Evolutionary conservation across 768 basidiomycete genomes (phyloP), one percentile per base, ranked within the genome.

Genomic region (Suillus sp.): DNA sequence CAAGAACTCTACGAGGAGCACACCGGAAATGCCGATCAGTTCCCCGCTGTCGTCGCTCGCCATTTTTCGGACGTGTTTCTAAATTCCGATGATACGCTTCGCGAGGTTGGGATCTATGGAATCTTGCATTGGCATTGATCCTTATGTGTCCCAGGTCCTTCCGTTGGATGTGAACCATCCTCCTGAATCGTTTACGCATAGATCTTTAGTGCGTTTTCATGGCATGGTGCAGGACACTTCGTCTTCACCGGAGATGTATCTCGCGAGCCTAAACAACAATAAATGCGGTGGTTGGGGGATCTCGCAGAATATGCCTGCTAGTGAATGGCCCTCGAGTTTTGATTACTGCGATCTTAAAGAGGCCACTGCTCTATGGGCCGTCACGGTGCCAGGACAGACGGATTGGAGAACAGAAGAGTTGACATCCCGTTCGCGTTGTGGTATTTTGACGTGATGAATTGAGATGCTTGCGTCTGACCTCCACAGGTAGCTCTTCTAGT

Each of bases 181-280:
- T 13, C 86, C 86, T 42, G 78, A 82, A 32, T 75, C 76, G 3
- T 81, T 85, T 68, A 70, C 72, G 11, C 77, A 81, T 64, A 78
- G 86, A n/a, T 75, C 85, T 0, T 80, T 93, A 4, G 89, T 94
- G 3, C 79, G 83, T 22, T 93, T 93, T 72, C 82, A 85, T 37
- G 88, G 83, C 30, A 91, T 93, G 89, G 80, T 93, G 35, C 93
- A 95, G 72, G 92, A 93, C 70, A 92, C 91, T 2, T 91, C 91
- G 2, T 71, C 83, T 20, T 86, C 89, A 6, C 83, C 85, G 0
- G 90, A 93, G 70, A 79, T 95, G 65, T 94, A 94, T 73, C 78
- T 91, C 47, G 82, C 86, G 3, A 79, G 70, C 47, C 73, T 78
- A 30, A 62, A 70, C 48, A 72, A 78, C 40, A 80, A 78, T 1